A percentile compares a stretch with the other conserved stretches of the same genome.
These are phyloP conservation scores for Tricholoma furcatifolium DNA, from an alignment of 768 basidiomycete species.

Conservation along the genomic window DNA sequence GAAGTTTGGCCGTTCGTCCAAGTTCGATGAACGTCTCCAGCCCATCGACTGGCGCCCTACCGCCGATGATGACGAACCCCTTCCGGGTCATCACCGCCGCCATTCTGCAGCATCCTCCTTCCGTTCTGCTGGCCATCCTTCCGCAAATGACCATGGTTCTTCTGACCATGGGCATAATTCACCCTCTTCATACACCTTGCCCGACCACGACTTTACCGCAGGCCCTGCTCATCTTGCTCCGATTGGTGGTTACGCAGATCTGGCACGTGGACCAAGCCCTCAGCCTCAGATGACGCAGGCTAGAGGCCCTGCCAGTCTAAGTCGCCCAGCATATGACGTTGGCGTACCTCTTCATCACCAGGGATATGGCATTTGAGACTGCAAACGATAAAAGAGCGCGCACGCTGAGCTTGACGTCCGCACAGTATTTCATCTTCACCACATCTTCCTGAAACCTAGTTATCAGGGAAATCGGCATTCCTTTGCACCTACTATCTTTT, in stretches of 20 bases:
- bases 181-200: slow-evolving; percentile 43
- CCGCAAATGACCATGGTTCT: slow-evolving; percentile 22
- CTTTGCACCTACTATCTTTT: background rate
- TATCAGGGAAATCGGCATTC: slow-evolving; percentile 13
- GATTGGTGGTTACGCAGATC: slow-evolving; percentile 80
- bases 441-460: slow-evolving; percentile 4
- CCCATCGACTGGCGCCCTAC: slow-evolving; percentile 90
- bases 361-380: slow-evolving; percentile 36
- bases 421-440: slow-evolving; percentile 5
- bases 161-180: slow-evolving; percentile 31
- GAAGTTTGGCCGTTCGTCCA: slow-evolving; percentile 80
- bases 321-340: slow-evolving; percentile 48
- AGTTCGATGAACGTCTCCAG: slow-evolving; percentile 81
- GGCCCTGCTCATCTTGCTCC: slow-evolving; percentile 56
- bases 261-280: slow-evolving; percentile 72
- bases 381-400: slow-evolving; percentile 6
- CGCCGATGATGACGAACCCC: slow-evolving; percentile 43
- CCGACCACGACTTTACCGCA: slow-evolving; percentile 78
- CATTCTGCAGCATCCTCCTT: slow-evolving; percentile 68
- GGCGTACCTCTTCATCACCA: slow-evolving; percentile 66
- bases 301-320: slow-evolving; percentile 45
- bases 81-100: slow-evolving; percentile 50
- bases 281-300: slow-evolving; percentile 64
- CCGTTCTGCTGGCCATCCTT: slow-evolving; percentile 50
- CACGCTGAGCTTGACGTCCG: slow-evolving; percentile 1